Evolutionary conservation across 768 basidiomycete species (phyloP), one percentile per base, ranked within the genome.

Genomic region (Trametes villosa): DNA sequence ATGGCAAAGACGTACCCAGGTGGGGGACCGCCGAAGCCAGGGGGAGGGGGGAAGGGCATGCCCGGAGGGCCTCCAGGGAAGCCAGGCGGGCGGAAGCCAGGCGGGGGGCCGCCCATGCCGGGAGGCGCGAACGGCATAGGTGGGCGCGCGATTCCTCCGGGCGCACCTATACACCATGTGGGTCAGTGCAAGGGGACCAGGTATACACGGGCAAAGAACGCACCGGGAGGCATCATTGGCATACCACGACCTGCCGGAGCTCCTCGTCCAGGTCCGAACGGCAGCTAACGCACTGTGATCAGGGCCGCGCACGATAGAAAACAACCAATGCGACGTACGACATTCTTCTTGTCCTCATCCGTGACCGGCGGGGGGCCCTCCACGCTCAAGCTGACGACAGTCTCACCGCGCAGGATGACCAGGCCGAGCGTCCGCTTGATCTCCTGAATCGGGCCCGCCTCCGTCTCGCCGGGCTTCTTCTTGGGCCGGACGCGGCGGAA

Each of bases 221-320:
- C 73, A 91, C 91, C 84, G 1, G 91, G 88, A 56, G 91, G 91
- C 85, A 92, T 86, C 91, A 93, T 94, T 56, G 94, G 93, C 86
- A 98, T 96, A 58, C 96, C 96, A 68, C 96, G 88, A 66, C 96
- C 96, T 41, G 96, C 96, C 72, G 96, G 94, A 81, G 94, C 89
- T 67, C 96, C 96, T 63, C 93, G 87, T 64, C 96, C 96, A 71
- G 96, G 94, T 53, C 96, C 96, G 63, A 83, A 81, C 66, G 91
- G 86, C 64, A 94, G 82, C 92, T 95, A 67, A 26, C 45, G 46
- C 45, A 67, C 26, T n/a, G 57, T 57, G 52, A 72, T 46, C 72
- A 62, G 31, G 27, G 52, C 53, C 55, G 53, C 49, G 29, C 34
- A 27, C 38, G 31, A 3, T 8, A 20, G 38, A 26, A 55, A 46